A percentile compares a stretch with the other conserved stretches of the same genome.
Evolutionary conservation across 2,329 filamentous ascomycete genomes (phyloP).

Genomic region (Boeremia exigua): DNA sequence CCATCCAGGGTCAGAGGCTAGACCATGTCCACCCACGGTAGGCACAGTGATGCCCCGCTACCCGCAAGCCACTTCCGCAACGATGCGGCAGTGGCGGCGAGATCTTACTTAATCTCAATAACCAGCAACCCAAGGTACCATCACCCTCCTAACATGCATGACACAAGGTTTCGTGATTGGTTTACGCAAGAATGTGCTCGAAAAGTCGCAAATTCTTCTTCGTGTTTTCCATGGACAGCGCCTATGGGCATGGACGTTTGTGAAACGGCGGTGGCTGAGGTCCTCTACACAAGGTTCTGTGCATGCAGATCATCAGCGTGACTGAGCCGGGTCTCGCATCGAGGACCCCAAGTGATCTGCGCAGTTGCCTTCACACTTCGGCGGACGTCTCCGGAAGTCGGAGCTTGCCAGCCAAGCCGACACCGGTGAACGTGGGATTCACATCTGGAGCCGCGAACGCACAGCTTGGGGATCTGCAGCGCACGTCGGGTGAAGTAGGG

Average conservation of each 20-base stretch:
- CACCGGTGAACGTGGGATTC: too few relatives aligned
- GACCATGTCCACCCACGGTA: constrained; percentile 3
- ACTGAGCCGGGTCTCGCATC: constrained; percentile 6
- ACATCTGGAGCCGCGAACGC: constrained; percentile 1
- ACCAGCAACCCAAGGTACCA: background rate
- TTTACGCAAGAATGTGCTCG: background rate
- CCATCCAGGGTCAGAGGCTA: background rate
- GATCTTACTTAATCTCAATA: background rate
- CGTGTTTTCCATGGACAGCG: background rate
- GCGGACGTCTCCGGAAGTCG: background rate
- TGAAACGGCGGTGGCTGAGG: constrained; percentile 3
- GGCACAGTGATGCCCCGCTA: constrained; percentile 1
- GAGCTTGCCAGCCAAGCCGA: too few relatives aligned
- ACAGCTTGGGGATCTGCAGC: background rate
- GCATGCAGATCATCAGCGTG: constrained; percentile 12
- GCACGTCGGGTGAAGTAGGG: background rate
- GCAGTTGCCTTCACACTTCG: background rate
- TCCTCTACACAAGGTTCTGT: background rate
- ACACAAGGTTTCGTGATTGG: too few relatives aligned
- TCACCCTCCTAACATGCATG: background rate
- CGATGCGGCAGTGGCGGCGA: background rate
- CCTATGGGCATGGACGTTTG: background rate
- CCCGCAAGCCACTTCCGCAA: constrained; percentile 12
- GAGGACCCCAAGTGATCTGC: background rate
- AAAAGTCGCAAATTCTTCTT: background rate